phyloP scores from a whole-genome alignment of 2,329 filamentous ascomycete species.

The Alternaria panax region DNA sequence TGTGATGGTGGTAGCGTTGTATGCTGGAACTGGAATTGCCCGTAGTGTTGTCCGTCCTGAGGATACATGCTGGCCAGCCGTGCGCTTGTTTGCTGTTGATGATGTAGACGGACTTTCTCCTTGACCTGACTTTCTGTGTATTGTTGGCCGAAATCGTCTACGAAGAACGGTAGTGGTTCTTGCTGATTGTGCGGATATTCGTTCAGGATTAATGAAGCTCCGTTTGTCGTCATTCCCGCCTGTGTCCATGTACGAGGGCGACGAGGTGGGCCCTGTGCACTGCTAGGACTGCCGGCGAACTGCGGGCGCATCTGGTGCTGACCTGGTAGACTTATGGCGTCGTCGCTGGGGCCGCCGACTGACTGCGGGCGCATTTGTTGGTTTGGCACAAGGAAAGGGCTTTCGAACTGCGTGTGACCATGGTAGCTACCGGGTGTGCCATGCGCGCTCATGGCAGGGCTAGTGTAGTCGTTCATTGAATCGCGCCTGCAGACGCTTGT shows the following conservation, averaged over 20 bases:
- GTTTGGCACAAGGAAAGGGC: not conserved
- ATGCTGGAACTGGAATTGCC: not conserved
- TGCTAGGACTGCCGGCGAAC: not conserved
- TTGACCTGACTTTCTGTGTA: not conserved
- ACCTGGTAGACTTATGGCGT: not conserved
- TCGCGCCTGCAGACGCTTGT: not conserved
- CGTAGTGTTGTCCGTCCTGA: not conserved
- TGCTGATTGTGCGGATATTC: not conserved
- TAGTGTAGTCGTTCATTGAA: not conserved
- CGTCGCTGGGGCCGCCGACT: not conserved
- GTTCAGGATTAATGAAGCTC: no score
- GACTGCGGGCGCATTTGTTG: not conserved
- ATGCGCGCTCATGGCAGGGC: not conserved
- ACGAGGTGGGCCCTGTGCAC: not conserved
- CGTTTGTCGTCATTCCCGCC: no score
- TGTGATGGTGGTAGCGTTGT: not conserved
- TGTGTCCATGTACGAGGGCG: not conserved
- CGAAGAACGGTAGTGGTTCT: not conserved
- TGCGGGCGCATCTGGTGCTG: not conserved
- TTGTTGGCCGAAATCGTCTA: not conserved
- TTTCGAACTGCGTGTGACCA: not conserved
- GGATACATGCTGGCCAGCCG: not conserved
- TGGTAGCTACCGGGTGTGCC: not conserved
- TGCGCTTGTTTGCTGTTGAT: not conserved
- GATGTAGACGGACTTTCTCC: not conserved